Base-by-base conservation (phyloP, 768 basidiomycete genomes). In the Ramaria sp. region DNA sequence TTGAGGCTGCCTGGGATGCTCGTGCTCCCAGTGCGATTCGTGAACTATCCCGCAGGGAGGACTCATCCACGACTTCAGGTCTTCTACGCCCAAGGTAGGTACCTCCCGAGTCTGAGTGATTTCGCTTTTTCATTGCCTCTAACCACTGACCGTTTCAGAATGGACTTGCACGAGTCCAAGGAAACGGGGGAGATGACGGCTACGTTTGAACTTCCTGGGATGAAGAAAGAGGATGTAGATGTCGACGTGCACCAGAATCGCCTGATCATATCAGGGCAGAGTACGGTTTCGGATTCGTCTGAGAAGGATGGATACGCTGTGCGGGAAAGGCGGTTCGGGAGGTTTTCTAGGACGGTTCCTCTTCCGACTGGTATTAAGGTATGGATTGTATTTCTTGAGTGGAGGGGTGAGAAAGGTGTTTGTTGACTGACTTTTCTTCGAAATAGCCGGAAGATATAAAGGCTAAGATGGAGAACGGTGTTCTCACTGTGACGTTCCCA, bases 171-270 rank as follows among this genome's bases (percentile, higher is more conserved):
- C n/a, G 78, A 81, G 59, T 66, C 78, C 55, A 44, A 60, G 0
- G 69, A 76, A 20, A 65, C 63, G 22, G 78, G 78, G 60, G 61
- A 67, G 32, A 73, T 82, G 38, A 78, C 76, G 0, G 79, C 79
- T 38, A 64, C 70, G 7, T 79, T 82, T 60, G 81, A 83, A 59
- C 65, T 83, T 7, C 80, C 82, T 0, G 80, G 80, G 18, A 24
- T 81, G 45, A 67, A 67, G 54, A 73, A 76, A 32, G 73, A 78
- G 42, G 66, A 80, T 55, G 67, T 82, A 50, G 64, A 65, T 48
- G 73, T 83, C 59, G 78, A 81, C 52, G 60, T 79, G 7, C 72
- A 74, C 56, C 70, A 74, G 56, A 73, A 75, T 56, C 67, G 71
- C 1, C 73, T 83, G 47, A 74, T 64, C 43, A 61, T 83, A 45